A percentile compares a stretch with the other conserved stretches of the same genome.
These are phyloP conservation scores for Clitopilus passeckerianus DNA, from an alignment of 768 basidiomycete species.

Conservation along the genomic window DNA sequence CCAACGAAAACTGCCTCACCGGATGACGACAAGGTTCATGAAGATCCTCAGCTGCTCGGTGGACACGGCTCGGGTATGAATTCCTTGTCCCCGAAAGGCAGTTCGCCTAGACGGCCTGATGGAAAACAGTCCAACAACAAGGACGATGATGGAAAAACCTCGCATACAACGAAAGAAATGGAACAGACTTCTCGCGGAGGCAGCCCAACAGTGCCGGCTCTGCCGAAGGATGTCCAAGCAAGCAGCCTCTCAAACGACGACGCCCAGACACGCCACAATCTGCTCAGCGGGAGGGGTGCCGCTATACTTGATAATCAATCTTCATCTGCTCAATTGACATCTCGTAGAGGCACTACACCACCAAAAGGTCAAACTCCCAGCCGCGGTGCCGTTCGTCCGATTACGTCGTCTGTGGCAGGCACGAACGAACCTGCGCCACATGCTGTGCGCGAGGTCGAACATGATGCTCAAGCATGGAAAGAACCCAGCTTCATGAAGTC, in stretches of 20 bases:
- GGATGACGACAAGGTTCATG: background rate
- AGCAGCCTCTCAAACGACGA: background rate
- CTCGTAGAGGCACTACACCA: background rate
- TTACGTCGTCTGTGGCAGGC: background rate
- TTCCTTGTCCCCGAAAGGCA: background rate
- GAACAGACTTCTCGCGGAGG: background rate
- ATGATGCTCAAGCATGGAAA: slow-evolving; percentile 14
- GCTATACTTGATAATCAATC: background rate
- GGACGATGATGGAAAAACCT: background rate
- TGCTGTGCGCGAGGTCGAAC: slow-evolving; percentile 5
- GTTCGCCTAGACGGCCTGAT: background rate
- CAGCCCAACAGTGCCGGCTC: background rate
- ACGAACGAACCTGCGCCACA: slow-evolving; percentile 1
- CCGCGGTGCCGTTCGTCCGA: background rate
- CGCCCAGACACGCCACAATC: background rate
- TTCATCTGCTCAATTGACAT: background rate
- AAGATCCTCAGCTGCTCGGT: background rate
- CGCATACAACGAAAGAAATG: background rate
- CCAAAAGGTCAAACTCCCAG: background rate
- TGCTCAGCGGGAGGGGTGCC: background rate
- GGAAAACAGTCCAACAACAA: background rate
- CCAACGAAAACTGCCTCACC: background rate
- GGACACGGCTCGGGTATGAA: background rate
- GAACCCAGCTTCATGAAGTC: slow-evolving; percentile 14
- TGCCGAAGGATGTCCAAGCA: background rate